Conservation (phyloP, 169 alveolate genomes). For the Plasmodium billcollinsi region DNA sequence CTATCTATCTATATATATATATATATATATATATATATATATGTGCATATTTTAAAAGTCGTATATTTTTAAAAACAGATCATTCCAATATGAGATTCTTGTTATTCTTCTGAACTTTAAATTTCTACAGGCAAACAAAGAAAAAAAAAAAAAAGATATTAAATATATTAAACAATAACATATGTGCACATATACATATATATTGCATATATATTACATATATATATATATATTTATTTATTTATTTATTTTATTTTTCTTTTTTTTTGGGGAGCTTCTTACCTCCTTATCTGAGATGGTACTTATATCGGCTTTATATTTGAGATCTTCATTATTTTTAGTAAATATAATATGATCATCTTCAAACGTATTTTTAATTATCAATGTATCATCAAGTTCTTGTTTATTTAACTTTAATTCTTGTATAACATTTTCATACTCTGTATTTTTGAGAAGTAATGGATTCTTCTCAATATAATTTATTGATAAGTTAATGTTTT, state of each 20-base stretch:
- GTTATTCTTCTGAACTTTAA: too few species aligned
- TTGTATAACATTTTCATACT: constrained; percentile 35
- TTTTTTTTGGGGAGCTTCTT: not conserved
- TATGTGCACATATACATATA: not conserved
- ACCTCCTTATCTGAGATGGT: constrained; percentile 31
- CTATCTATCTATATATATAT: too few species aligned
- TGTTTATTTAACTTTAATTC: constrained; percentile 10
- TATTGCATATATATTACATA: not conserved
- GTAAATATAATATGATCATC: constrained; percentile 17
- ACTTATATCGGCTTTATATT: constrained; percentile 9
- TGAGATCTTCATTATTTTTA: not conserved
- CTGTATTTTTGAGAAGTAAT: constrained; percentile 29
- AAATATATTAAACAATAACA: not conserved
- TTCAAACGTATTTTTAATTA: constrained; percentile 34
- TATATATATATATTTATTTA: not conserved
- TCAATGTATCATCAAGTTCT: not conserved
- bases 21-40: too few species aligned
- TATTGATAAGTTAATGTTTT: constrained; percentile 52
- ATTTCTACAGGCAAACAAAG: too few species aligned
- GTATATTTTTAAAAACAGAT: too few species aligned
- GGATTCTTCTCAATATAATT: constrained; percentile 65
- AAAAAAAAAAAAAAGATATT: not conserved
- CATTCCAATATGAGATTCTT: too few species aligned
- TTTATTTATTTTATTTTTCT: not conserved
- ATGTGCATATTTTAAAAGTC: too few species aligned